Conservation (phyloP, 129 eudicot species). For the Chrysanthemum seticuspe region DNA sequence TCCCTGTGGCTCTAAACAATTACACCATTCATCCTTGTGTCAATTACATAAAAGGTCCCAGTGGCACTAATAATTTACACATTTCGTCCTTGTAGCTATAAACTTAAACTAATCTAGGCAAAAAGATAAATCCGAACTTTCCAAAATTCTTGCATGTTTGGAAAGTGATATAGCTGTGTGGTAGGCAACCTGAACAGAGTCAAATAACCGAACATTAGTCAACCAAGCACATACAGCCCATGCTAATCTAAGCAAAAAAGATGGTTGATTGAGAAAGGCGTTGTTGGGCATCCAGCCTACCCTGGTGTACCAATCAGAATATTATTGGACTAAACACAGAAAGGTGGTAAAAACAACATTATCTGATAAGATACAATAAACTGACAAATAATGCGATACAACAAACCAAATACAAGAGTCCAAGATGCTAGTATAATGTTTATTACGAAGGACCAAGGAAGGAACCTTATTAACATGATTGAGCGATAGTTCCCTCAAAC, state of each 20-base stretch:
- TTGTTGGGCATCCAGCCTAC: too few species aligned
- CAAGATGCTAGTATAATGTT: background rate
- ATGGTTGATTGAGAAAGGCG: too few species aligned
- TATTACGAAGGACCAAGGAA: background rate
- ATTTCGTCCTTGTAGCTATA: too few species aligned
- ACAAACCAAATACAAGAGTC: background rate
- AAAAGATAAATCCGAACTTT: constrained; percentile 62
- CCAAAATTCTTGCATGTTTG: constrained; percentile 49
- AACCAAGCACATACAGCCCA: too few species aligned
- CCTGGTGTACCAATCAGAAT: too few species aligned
- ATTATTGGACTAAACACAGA: too few species aligned
- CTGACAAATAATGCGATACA: background rate
- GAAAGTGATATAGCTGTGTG: constrained; percentile 73
- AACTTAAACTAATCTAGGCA: too few species aligned
- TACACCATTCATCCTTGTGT: too few species aligned
- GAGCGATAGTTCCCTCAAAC: constrained; percentile 66
- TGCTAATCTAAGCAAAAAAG: background rate
- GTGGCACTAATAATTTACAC: too few species aligned
- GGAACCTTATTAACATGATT: constrained; percentile 66
- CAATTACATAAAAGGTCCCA: too few species aligned
- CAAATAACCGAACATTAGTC: background rate
- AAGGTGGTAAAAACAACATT: too few species aligned
- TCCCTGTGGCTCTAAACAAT: too few species aligned
- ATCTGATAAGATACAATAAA: background rate
- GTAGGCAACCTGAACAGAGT: constrained; percentile 46